Base-by-base conservation (phyloP, 2,329 filamentous ascomycete species). In the Aureobasidium sp. region DNA sequence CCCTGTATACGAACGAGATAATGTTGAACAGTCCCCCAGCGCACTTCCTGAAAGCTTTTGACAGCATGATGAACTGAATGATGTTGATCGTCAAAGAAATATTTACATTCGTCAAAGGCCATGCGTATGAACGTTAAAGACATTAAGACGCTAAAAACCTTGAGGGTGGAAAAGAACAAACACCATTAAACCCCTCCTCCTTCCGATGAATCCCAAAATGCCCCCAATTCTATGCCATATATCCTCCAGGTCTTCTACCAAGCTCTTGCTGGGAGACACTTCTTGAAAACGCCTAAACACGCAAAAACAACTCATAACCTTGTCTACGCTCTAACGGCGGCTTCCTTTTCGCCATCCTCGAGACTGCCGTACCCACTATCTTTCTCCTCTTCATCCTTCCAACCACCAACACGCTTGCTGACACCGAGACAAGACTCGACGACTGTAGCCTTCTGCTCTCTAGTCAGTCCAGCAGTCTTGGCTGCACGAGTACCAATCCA, bases 401-500 rank as follows among this genome's bases (percentile, higher is more conserved):
- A 69, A 1, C 76, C 76, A 15, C 78, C 77, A 30, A 78, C 70
- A 55, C 68, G 73, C 68, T 75, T 78, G 64, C 74, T 77, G 13
- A 78, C 71, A 27, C 70, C 68, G 7, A 79, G 62, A 65, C 76
- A 79, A 42, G 71, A 66, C 41, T 71, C 71, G 8, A 80, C 72
- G 39, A 80, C 70, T 48, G 68, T 69, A 3, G 69, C 69, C 16
- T 75, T 70, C 4, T 73, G 71, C 59, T 72, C 74, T 30, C 69
- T 70, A 7, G 68, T 71, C 62, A 80, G 58, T 0, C 77, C 77
- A 41, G 72, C 76, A 8, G 69, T 69, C 9, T 71, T 70, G 7
- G 75, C 77, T 5, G 73, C 73, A 25, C 74, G 74, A 34, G 75
- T 76, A 3, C 78, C 78, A 42, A 78, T 69, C 78, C 78, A 81